Evolutionary conservation across 2,329 filamentous ascomycete species (phyloP), one percentile per base, ranked within the genome.

Genomic region (Tolypocladium pustulatum): DNA sequence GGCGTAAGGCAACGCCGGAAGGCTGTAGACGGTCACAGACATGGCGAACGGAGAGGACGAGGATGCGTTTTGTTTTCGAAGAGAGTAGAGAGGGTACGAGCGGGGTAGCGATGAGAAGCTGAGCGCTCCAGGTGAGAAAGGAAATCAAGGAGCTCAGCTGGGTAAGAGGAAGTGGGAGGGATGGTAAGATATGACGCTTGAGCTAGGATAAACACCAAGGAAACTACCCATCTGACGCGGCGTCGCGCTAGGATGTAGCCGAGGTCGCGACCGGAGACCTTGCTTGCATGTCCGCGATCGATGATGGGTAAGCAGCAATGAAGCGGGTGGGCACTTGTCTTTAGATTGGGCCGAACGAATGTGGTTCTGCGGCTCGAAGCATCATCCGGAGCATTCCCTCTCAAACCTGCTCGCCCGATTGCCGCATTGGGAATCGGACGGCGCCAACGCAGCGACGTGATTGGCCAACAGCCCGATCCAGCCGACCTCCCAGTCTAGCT

Each of bases 1-100:
- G 60, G 79, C 81, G 68, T 89, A 90, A 20, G 86, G 86, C 12
- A 90, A 78, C 55, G 78, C 72, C 40, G 87, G 87, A 6, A 90
- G 83, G 9, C 76, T 80, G 72, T 87, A 88, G 12, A 74, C 74
- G 58, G 61, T 69, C 40, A 64, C 65, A 54, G 75, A 68, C 77
- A 76, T 76, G 54, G 40, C 63, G 62, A 62, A 37, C 52, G 55
- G 7, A 25, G 13, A 20, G 7, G 20, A 10, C n/a, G 7, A 8
- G 17, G 20, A 6, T 17, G 38, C 10, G 10, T 46, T 7, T 8
- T 20, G 38, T 41, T n/a, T 5, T n/a, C 17, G 17, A 41, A 40
- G 38, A 40, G 20, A 40, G 38, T 8, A 7, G 40, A 10, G n/a
- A 6, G 40, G n/a, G 13, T 43, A 13, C 7, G 3, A 2, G 40